phyloP scores from a whole-genome alignment of 148 eudicot genomes.

The Cornus kousa region DNA sequence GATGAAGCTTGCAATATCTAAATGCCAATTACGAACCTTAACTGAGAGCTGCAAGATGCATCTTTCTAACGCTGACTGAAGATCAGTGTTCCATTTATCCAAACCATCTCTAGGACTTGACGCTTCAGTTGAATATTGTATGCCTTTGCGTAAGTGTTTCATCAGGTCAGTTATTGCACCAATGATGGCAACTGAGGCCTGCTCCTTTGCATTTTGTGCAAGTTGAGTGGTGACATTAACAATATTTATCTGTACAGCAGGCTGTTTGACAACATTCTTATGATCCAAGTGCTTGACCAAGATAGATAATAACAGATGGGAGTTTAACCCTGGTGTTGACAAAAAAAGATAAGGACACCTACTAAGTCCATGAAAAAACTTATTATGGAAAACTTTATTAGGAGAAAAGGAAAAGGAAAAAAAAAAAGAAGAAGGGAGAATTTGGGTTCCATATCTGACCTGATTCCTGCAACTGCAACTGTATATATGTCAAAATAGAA shows the following conservation, averaged over 20 bases:
- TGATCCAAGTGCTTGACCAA: slow-evolving; percentile 89
- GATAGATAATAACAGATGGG: slow-evolving; percentile 63
- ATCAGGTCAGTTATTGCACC: slow-evolving; percentile 76
- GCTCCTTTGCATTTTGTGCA: slow-evolving; percentile 53
- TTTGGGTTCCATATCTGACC: slow-evolving; percentile 35
- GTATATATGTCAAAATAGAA: slow-evolving; percentile 67
- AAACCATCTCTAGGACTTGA: slow-evolving; percentile 42
- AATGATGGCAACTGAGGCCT: slow-evolving; percentile 54
- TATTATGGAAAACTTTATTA: not conserved
- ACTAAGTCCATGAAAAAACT: not conserved
- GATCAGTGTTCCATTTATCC: slow-evolving; percentile 57
- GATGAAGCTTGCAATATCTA: not conserved
- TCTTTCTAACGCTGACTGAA: slow-evolving; percentile 69
- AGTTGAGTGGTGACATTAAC: slow-evolving; percentile 59
- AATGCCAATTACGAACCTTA: slow-evolving; percentile 47
- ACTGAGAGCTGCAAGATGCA: slow-evolving; percentile 68
- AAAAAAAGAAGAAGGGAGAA: not conserved
- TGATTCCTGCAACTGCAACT: slow-evolving; percentile 73
- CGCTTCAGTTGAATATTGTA: slow-evolving; percentile 60
- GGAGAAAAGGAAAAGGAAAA: not conserved
- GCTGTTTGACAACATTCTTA: slow-evolving; percentile 68
- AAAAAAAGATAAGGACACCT: not conserved
- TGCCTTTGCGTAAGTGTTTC: slow-evolving; percentile 73
- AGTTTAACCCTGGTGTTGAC: slow-evolving; percentile 46
- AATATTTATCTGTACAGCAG: slow-evolving; percentile 60